These are phyloP conservation scores for Cystofilobasidium capitatum DNA, from an alignment of 768 basidiomycete species.

Conservation along the genomic window DNA sequence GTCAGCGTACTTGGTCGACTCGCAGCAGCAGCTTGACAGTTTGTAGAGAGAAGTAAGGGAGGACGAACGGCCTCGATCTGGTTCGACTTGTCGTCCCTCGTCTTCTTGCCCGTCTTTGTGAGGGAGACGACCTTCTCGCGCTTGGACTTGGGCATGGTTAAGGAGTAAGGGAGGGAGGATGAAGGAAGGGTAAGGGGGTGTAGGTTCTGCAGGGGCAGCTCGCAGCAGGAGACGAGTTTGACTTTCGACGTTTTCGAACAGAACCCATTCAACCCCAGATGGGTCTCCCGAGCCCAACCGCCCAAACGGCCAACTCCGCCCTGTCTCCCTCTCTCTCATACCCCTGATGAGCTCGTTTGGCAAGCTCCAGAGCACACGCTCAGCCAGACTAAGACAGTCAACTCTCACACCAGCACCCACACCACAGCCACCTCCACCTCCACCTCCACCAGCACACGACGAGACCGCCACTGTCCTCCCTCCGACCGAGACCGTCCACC, in stretches of 20 bases:
- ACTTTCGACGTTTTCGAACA: too few relatives aligned
- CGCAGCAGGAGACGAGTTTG: too few relatives aligned
- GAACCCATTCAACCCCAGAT: too few relatives aligned
- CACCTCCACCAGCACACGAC: conserved; percentile 3
- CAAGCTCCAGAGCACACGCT: background rate
- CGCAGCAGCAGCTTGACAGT: background rate
- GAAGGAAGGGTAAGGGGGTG: background rate
- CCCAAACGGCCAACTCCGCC: background rate
- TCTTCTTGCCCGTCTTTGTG: conserved; percentile 90
- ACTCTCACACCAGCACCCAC: background rate
- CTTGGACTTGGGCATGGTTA: conserved; percentile 31
- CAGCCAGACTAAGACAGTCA: background rate
- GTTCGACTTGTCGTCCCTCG: conserved; percentile 75
- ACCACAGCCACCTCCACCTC: background rate
- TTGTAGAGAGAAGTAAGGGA: background rate
- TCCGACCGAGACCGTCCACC: background rate
- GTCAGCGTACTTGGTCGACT: background rate
- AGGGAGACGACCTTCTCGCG: conserved; percentile 58
- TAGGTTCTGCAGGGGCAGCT: background rate
- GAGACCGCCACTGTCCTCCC: background rate
- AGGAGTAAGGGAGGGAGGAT: background rate
- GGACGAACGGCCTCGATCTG: conserved; percentile 64
- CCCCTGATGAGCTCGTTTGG: background rate
- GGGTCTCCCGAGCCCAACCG: background rate
- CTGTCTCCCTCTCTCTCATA: background rate